A percentile compares a stretch with the other conserved stretches of the same genome.
phyloP scores from a whole-genome alignment of 495 filamentous ascomycete species.

The Chaetomium tenue region DNA sequence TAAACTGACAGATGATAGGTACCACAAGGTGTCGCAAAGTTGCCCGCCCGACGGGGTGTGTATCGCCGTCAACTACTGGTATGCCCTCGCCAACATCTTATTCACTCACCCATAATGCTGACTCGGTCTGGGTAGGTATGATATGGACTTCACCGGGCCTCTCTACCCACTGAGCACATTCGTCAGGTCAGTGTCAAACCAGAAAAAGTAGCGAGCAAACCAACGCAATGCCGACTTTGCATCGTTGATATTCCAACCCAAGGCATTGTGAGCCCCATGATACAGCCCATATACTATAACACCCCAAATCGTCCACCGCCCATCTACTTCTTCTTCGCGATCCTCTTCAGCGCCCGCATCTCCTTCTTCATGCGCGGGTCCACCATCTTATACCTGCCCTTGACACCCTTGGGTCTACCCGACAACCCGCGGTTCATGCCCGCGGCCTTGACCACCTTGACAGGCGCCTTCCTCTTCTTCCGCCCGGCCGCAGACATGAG shows the following conservation, averaged over 20 bases:
- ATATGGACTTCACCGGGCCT: slow-evolving; percentile 63
- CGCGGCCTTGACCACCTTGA: slow-evolving; percentile 86
- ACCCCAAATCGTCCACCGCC: not conserved
- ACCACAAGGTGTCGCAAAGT: slow-evolving; percentile 67
- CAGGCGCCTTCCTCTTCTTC: slow-evolving; percentile 79
- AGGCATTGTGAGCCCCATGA: too few relatives aligned
- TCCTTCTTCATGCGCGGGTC: slow-evolving; percentile 98
- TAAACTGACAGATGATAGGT: slow-evolving; percentile 34
- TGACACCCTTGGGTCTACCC: slow-evolving; percentile 60
- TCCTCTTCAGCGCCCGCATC: slow-evolving; percentile 82
- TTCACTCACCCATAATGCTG: not conserved
- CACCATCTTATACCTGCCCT: slow-evolving; percentile 99
- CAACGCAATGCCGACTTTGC: not conserved
- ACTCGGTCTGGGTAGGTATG: slow-evolving; percentile 51
- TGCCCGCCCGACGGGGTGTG: slow-evolving; percentile 63
- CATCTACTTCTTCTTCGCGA: slow-evolving; percentile 42
- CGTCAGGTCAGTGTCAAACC: slow-evolving; percentile 41
- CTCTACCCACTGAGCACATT: slow-evolving; percentile 58
- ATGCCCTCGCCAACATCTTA: slow-evolving; percentile 12
- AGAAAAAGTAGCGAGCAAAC: not conserved
- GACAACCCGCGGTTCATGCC: slow-evolving; percentile 79
- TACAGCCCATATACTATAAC: not conserved
- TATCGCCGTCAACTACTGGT: slow-evolving; percentile 79
- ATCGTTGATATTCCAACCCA: slow-evolving; percentile 3
- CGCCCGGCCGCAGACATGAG: slow-evolving; percentile 77